These are phyloP conservation scores for Lecanicillium sp. DNA, from an alignment of 2,329 filamentous ascomycete species.

Conservation along the genomic window DNA sequence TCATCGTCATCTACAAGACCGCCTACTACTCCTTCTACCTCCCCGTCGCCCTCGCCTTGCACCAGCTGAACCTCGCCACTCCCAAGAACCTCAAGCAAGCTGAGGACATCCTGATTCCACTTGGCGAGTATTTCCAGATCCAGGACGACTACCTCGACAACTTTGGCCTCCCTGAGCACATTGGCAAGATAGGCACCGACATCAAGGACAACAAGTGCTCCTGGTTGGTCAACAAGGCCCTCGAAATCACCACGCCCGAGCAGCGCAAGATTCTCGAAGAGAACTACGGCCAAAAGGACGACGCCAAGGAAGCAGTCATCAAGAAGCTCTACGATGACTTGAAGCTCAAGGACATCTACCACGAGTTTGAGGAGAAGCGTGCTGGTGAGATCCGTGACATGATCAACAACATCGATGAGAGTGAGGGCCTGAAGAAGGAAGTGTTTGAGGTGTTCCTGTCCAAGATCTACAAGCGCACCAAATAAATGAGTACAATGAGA, in stretches of 20 bases:
- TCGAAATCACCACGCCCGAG: slow-evolving; percentile 70
- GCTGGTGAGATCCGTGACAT: slow-evolving; percentile 68
- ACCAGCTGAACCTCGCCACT: slow-evolving; percentile 78
- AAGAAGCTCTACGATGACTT: slow-evolving; percentile 87
- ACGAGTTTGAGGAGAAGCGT: slow-evolving; percentile 81
- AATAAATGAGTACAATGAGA: too few species aligned
- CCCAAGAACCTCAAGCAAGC: slow-evolving; percentile 82
- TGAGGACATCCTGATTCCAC: slow-evolving; percentile 86
- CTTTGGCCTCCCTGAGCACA: slow-evolving; percentile 83
- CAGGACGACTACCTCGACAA: slow-evolving; percentile 99
- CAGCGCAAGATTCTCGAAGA: slow-evolving; percentile 83
- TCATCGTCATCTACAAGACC: slow-evolving; percentile 99
- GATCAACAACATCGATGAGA: slow-evolving; percentile 78
- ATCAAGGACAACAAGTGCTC: slow-evolving; percentile 99
- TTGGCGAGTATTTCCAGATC: slow-evolving; percentile 98
- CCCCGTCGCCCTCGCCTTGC: slow-evolving; percentile 81
- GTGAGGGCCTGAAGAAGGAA: slow-evolving; percentile 77
- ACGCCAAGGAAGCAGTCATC: slow-evolving; percentile 70
- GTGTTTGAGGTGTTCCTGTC: slow-evolving; percentile 83
- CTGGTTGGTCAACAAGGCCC: slow-evolving; percentile 93
- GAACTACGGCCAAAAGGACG: slow-evolving; percentile 91
- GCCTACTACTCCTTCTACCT: slow-evolving; percentile 99
- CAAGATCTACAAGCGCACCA: slow-evolving; percentile 98
- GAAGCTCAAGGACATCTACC: slow-evolving; percentile 73
- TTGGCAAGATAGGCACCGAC: slow-evolving; percentile 98